A percentile compares a stretch with the other conserved stretches of the same genome.
Conservation (phyloP, 139 green algal species). For the Mesostigma viride region DNA sequence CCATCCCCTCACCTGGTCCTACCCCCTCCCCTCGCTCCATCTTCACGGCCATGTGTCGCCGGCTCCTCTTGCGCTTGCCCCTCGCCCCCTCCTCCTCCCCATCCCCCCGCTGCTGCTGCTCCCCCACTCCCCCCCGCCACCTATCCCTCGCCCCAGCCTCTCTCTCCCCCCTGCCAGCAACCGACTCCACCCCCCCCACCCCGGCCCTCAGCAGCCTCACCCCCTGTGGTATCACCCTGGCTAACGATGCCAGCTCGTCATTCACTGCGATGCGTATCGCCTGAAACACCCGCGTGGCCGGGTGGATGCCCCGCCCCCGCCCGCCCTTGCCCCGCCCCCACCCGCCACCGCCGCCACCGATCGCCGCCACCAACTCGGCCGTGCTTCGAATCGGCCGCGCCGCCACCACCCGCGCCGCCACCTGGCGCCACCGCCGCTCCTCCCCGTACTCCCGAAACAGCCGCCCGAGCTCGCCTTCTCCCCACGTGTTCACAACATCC, state of each 20-base stretch:
- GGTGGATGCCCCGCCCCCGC: constrained; percentile 56
- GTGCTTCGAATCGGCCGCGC: constrained; percentile 47
- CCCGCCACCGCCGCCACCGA: too few relatives aligned
- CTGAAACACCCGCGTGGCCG: constrained; percentile 82
- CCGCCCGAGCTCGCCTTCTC: constrained; percentile 63
- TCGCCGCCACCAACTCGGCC: constrained; percentile 42
- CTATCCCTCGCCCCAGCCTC: too few relatives aligned
- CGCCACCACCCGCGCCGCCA: constrained; percentile 38
- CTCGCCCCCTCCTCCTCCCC: too few relatives aligned
- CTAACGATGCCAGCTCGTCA: constrained; percentile 60
- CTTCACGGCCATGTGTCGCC: too few relatives aligned
- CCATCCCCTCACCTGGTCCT: too few relatives aligned
- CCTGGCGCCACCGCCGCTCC: constrained; percentile 65
- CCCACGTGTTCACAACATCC: constrained; percentile 72
- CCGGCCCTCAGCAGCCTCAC: constrained; percentile 42
- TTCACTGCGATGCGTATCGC: constrained; percentile 93
- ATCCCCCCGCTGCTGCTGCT: too few relatives aligned
- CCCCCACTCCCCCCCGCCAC: too few relatives aligned
- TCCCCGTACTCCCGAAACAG: constrained; percentile 87
- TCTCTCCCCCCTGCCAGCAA: too few relatives aligned
- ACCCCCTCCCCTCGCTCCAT: too few relatives aligned
- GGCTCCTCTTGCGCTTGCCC: too few relatives aligned
- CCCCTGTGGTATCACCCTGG: constrained; percentile 42
- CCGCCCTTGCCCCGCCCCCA: constrained; percentile 28
- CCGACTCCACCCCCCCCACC: constrained; percentile 33